Percentiles rank a stretch among this genome's conserved stretches.
phyloP scores from a whole-genome alignment of 1,139 yeast genomes.

The Saccharomyces uvarum region DNA sequence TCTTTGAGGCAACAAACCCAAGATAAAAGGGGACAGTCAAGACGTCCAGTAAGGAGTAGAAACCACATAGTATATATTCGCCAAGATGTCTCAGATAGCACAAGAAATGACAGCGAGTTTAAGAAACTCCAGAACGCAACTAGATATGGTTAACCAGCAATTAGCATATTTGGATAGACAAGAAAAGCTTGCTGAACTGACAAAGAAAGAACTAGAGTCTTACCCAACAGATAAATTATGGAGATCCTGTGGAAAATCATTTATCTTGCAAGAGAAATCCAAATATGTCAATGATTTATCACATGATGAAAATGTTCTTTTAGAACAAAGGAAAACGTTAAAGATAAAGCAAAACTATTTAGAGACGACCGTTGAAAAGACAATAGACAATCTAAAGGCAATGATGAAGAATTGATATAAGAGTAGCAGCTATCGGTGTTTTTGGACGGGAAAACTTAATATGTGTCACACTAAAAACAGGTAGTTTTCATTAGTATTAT shows the following conservation, averaged over 20 bases:
- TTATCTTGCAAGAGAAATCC: conserved; percentile 38
- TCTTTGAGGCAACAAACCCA: not conserved
- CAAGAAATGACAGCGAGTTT: conserved; percentile 59
- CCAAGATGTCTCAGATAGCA: conserved; percentile 21
- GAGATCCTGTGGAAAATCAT: conserved; percentile 81
- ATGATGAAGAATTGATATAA: conserved; percentile 2
- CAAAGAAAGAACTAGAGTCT: conserved; percentile 48
- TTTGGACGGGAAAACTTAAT: not conserved
- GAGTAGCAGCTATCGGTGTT: not conserved
- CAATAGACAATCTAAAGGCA: conserved; percentile 50
- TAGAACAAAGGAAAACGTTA: conserved; percentile 55
- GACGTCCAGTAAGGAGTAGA: not conserved
- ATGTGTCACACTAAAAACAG: not conserved
- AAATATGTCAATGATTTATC: conserved; percentile 45
- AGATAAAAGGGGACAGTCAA: not conserved
- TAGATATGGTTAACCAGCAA: conserved; percentile 55
- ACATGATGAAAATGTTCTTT: conserved; percentile 45
- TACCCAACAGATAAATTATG: conserved; percentile 47
- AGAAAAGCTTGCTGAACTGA: conserved; percentile 48
- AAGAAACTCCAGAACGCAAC: conserved; percentile 53
- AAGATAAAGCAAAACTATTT: conserved; percentile 64
- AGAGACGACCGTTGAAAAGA: conserved; percentile 70
- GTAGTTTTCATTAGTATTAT: conserved; percentile 3
- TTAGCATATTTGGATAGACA: conserved; percentile 51
- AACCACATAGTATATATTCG: not conserved